These are phyloP conservation scores for Ligustrum vulgare DNA, from an alignment of 257 asterid species.

Conservation along the genomic window DNA sequence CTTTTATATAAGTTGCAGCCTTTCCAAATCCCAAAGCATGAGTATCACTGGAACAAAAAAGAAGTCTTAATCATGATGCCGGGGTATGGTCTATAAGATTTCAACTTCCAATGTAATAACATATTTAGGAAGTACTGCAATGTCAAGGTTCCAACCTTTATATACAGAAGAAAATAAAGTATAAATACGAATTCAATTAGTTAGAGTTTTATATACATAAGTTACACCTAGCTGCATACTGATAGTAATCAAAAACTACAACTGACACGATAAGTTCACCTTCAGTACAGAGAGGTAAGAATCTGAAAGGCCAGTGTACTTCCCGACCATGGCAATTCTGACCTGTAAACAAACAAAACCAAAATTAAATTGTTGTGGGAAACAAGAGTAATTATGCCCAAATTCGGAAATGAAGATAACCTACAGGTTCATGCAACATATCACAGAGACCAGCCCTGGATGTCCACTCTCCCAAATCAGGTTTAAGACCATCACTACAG, in stretches of 20 bases:
- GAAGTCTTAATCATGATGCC: not conserved
- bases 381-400: constrained; percentile 17
- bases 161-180: not conserved
- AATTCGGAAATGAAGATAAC: constrained; percentile 30
- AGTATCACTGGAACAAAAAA: not conserved
- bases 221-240: not conserved
- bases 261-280: constrained; percentile 38
- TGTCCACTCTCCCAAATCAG: constrained; percentile 81
- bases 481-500: constrained; percentile 57
- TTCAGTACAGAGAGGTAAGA: constrained; percentile 77
- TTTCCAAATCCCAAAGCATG: not conserved
- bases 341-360: constrained; percentile 45
- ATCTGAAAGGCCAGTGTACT: constrained; percentile 76
- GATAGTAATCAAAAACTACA: not conserved
- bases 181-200: not conserved
- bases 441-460: constrained; percentile 72
- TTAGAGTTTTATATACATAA: not conserved
- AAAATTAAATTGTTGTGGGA: constrained; percentile 5
- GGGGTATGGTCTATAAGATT: not conserved
- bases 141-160: not conserved
- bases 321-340: constrained; percentile 85
- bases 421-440: constrained; percentile 62
- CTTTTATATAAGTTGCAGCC: not conserved
- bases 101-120: not conserved
- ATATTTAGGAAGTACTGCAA: not conserved